phyloP scores from a whole-genome alignment of 352 stramenopile species.

The Blastocystis sp. region DNA sequence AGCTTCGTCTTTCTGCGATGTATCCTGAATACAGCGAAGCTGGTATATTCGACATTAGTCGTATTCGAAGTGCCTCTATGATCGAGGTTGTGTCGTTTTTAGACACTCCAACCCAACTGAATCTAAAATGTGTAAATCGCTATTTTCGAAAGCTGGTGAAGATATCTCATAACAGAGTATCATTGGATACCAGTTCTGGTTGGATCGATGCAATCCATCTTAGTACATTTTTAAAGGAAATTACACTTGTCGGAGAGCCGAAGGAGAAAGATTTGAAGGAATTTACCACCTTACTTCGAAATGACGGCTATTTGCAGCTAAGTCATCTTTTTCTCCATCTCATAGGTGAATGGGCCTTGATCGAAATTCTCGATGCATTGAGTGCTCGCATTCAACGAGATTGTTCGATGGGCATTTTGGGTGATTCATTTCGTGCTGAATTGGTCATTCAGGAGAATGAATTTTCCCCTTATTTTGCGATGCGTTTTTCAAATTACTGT shows the following conservation, averaged over 20 bases:
- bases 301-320: neutral
- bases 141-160: slow-evolving; percentile 21
- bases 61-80: neutral
- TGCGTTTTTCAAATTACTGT: neutral
- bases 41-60: neutral
- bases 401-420: neutral
- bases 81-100: neutral
- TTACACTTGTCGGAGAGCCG: neutral
- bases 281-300: neutral
- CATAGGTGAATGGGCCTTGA: neutral
- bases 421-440: neutral
- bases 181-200: neutral
- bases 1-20: neutral
- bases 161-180: neutral
- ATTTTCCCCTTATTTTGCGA: neutral
- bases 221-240: neutral
- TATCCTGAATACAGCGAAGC: neutral
- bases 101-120: neutral
- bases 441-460: neutral
- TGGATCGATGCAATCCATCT: slow-evolving; percentile 1
- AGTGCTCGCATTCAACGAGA: neutral
- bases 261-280: neutral
- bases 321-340: neutral
- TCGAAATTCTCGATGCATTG: neutral
- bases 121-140: neutral